Evolutionary conservation across 2,329 filamentous ascomycete genomes (phyloP).

Genomic region (Rosellinia necatrix): DNA sequence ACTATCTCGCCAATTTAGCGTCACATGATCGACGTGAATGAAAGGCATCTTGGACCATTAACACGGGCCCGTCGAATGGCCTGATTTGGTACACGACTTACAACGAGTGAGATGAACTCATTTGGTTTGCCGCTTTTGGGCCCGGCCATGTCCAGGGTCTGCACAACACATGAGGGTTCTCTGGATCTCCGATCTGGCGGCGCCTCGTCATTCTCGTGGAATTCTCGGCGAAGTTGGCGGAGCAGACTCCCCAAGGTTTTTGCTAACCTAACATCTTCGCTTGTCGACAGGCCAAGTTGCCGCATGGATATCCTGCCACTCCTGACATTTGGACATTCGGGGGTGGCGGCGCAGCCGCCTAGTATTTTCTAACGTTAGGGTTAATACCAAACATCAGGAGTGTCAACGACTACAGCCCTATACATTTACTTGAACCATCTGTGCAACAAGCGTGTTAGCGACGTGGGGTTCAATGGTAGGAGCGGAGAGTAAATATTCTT

Average conservation of each 20-base stretch:
- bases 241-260: background rate
- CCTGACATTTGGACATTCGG: no score
- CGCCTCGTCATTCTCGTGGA: slow-evolving; percentile 6
- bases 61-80: background rate
- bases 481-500: no score
- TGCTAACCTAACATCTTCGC: no score
- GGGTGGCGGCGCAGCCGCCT: no score
- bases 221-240: background rate
- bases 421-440: no score
- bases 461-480: no score
- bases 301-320: no score
- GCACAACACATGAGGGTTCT: slow-evolving; percentile 6
- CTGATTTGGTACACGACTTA: background rate
- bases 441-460: no score
- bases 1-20: background rate
- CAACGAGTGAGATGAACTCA: slow-evolving; percentile 10
- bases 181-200: background rate
- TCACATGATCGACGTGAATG: background rate
- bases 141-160: background rate
- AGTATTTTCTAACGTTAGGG: no score
- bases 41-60: slow-evolving; percentile 1
- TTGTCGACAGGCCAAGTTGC: no score
- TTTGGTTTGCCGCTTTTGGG: background rate
- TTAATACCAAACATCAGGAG: no score
- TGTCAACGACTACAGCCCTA: no score